Evolutionary conservation across 1,284 basidiomycete genomes (phyloP).

Genomic region (Pseudomicrostroma phylloplanum): DNA sequence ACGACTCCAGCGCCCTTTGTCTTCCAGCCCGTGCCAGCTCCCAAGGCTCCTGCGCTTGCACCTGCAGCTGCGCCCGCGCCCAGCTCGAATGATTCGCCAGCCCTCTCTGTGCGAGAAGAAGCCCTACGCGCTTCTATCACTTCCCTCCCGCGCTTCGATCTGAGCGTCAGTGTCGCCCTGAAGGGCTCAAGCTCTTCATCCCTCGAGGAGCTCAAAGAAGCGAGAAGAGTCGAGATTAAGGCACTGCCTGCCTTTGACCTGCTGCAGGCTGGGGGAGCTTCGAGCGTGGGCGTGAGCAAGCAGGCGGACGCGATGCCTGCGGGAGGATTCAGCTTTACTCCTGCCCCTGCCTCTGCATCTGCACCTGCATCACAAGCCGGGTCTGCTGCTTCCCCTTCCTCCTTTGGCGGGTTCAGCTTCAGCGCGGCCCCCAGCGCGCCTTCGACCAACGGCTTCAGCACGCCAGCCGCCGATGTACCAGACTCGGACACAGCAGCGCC

Average conservation of each 20-base stretch:
- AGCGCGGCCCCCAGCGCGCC: no score
- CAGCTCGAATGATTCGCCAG: not conserved
- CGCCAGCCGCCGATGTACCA: not conserved
- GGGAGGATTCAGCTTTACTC: not conserved
- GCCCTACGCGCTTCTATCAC: not conserved
- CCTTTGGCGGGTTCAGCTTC: not conserved
- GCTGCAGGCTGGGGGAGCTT: not conserved
- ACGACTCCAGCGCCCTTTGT: not conserved
- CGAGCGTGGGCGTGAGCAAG: no score
- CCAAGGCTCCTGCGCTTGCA: not conserved
- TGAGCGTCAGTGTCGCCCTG: not conserved
- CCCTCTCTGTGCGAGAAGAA: not conserved
- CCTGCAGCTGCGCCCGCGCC: constrained; percentile 1
- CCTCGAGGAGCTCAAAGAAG: not conserved
- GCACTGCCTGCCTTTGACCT: not conserved
- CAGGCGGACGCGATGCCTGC: not conserved
- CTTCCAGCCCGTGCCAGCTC: not conserved
- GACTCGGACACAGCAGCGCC: no score
- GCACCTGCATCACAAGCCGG: not conserved
- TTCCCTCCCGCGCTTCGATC: not conserved
- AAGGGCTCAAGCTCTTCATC: not conserved
- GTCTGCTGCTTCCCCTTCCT: not conserved
- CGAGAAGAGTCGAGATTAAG: no score
- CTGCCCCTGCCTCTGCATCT: not conserved
- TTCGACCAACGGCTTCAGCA: constrained; percentile 1